phyloP scores from a whole-genome alignment of 306 rosid genomes.

The Luffa aegyptiaca region DNA sequence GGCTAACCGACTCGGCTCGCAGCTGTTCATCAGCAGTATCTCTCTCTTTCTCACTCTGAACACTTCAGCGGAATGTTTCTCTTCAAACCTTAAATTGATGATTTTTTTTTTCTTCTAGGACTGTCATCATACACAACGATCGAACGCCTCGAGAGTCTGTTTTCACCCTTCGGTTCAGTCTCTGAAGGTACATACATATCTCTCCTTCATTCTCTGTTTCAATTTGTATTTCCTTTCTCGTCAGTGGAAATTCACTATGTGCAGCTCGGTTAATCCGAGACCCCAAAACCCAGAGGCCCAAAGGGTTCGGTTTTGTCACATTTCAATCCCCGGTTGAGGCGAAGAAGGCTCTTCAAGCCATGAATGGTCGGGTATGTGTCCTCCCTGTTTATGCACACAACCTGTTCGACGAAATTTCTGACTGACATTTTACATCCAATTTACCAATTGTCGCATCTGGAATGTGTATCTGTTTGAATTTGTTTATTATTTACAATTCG shows the following conservation, averaged over 20 bases:
- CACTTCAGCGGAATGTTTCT: background rate
- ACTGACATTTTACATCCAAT: background rate
- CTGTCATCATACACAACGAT: slow-evolving; percentile 44
- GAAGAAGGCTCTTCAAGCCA: slow-evolving; percentile 49
- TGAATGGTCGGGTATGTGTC: slow-evolving; percentile 72
- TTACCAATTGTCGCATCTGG: background rate
- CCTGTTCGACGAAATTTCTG: background rate
- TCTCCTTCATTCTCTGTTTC: background rate
- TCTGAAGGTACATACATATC: slow-evolving; percentile 34
- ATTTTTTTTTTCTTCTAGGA: slow-evolving; percentile 29
- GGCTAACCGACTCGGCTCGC: slow-evolving; percentile 35
- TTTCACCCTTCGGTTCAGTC: slow-evolving; percentile 56
- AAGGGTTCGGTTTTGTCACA: slow-evolving; percentile 82
- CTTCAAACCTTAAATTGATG: background rate
- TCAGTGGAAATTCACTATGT: background rate
- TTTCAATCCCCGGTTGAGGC: slow-evolving; percentile 48
- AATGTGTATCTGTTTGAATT: background rate
- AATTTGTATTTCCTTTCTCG: background rate
- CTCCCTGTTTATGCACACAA: background rate
- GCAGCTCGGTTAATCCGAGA: slow-evolving; percentile 45
- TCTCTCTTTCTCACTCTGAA: background rate
- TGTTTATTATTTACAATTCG: background rate
- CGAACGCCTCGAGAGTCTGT: slow-evolving; percentile 33
- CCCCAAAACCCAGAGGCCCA: slow-evolving; percentile 46
- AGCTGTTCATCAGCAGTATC: slow-evolving; percentile 51